Evolutionary conservation across 2,329 filamentous ascomycete species (phyloP).

Genomic region (Aspergillus pseudonomiae): DNA sequence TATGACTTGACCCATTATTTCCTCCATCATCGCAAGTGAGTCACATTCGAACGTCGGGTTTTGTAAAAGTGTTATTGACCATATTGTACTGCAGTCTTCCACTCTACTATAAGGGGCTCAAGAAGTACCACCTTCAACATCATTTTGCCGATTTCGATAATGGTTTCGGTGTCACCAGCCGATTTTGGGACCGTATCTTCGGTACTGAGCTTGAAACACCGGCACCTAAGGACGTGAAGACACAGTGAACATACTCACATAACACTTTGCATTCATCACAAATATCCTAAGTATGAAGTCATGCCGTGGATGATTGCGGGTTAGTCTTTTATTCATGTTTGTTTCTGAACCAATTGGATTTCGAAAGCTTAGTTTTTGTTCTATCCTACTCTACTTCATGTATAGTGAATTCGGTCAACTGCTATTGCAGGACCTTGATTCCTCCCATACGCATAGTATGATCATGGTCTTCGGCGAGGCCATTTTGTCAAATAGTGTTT

Average conservation of each 20-base stretch:
- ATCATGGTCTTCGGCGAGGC: not conserved
- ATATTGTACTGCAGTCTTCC: conserved; percentile 62
- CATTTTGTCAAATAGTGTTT: conserved; percentile 13
- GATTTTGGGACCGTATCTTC: conserved; percentile 93
- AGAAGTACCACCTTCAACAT: conserved; percentile 96
- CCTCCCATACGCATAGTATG: not conserved
- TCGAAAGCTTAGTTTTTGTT: not conserved
- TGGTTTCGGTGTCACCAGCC: conserved; percentile 93
- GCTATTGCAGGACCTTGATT: conserved; percentile 1
- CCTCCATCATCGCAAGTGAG: conserved; percentile 86
- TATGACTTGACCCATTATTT: conserved; percentile 99
- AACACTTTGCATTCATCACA: not conserved
- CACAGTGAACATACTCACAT: conserved; percentile 31
- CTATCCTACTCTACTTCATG: conserved; percentile 16
- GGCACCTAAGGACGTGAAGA: conserved; percentile 38
- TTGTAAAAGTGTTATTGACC: conserved; percentile 15
- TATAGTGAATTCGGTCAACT: conserved; percentile 18
- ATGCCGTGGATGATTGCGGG: conserved; percentile 13
- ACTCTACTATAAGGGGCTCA: conserved; percentile 83
- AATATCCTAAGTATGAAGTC: conserved; percentile 19
- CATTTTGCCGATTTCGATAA: conserved; percentile 98
- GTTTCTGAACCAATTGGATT: not conserved
- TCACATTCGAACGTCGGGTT: conserved; percentile 21
- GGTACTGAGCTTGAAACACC: conserved; percentile 73
- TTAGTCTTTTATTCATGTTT: not conserved